phyloP scores from a whole-genome alignment of 306 rosid genomes.

The Mimosa pudica region DNA sequence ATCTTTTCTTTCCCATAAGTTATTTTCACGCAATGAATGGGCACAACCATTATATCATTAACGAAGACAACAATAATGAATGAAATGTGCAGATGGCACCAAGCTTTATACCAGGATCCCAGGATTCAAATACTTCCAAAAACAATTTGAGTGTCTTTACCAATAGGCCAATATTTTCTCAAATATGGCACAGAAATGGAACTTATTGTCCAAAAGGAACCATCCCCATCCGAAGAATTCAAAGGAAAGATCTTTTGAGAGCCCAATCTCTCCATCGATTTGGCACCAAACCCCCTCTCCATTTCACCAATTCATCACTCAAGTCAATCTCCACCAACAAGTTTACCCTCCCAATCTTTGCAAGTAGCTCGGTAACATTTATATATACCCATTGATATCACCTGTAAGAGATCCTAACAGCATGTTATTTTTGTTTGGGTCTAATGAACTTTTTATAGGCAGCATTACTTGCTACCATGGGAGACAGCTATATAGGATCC shows the following conservation, averaged over 20 bases:
- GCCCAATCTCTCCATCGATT: slow-evolving; percentile 43
- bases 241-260: slow-evolving; percentile 45
- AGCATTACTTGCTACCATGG: slow-evolving; percentile 44
- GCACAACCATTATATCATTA: too few relatives aligned
- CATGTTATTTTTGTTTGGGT: background rate
- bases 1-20: background rate
- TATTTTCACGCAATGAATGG: too few relatives aligned
- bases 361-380: slow-evolving; percentile 48
- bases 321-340: background rate
- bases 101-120: background rate
- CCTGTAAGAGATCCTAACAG: background rate
- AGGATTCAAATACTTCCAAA: background rate
- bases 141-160: background rate
- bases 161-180: slow-evolving; percentile 2
- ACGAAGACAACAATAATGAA: background rate
- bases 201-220: slow-evolving; percentile 67
- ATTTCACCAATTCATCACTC: background rate
- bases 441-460: slow-evolving; percentile 37
- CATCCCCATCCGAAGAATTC: slow-evolving; percentile 61
- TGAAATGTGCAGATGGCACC: slow-evolving; percentile 51
- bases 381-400: background rate
- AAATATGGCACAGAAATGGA: slow-evolving; percentile 68
- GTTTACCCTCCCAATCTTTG: background rate
- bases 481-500: slow-evolving; percentile 60
- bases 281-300: slow-evolving; percentile 42